Percentiles rank a stretch among this genome's conserved stretches.
phyloP scores from a whole-genome alignment of 768 basidiomycete species.

The Rubroboletus pulcherrimus region DNA sequence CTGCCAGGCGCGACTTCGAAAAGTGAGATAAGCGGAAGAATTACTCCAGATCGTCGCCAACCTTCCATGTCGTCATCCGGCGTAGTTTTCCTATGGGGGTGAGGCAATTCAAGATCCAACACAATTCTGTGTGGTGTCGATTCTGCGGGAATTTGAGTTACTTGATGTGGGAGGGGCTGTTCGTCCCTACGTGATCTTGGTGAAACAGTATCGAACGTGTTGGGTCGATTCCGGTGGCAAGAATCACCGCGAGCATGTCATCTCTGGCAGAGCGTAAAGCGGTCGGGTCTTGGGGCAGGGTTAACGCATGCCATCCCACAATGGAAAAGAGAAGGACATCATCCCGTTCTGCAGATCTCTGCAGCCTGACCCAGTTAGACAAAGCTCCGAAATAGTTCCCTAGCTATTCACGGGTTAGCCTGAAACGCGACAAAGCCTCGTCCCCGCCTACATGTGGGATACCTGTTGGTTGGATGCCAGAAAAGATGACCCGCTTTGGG shows the following conservation, averaged over 20 bases:
- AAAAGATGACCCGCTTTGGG: constrained; percentile 57
- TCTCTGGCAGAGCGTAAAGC: constrained; percentile 56
- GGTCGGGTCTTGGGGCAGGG: constrained; percentile 80
- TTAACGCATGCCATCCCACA: constrained; percentile 93
- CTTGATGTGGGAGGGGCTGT: background rate
- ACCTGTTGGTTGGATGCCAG: constrained; percentile 93
- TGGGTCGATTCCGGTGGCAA: constrained; percentile 85
- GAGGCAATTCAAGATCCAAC: constrained; percentile 86
- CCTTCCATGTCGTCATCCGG: constrained; percentile 98
- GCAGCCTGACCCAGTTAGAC: constrained; percentile 83
- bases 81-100: constrained; percentile 79
- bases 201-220: constrained; percentile 72
- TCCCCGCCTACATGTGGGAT: constrained; percentile 68
- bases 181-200: constrained; percentile 73
- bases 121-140: constrained; percentile 76
- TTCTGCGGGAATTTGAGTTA: constrained; percentile 46
- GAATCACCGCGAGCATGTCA: constrained; percentile 77
- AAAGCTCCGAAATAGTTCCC: constrained; percentile 94
- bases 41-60: constrained; percentile 25
- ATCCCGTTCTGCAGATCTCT: constrained; percentile 51
- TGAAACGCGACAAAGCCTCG: background rate
- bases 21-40: background rate
- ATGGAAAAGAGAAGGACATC: constrained; percentile 80
- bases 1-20: constrained; percentile 67
- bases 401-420: constrained; percentile 46